Percentiles rank a stretch among this genome's conserved stretches.
These are phyloP conservation scores for Debaryomyces prosopidis DNA, from an alignment of 805 yeast species.

Conservation along the genomic window DNA sequence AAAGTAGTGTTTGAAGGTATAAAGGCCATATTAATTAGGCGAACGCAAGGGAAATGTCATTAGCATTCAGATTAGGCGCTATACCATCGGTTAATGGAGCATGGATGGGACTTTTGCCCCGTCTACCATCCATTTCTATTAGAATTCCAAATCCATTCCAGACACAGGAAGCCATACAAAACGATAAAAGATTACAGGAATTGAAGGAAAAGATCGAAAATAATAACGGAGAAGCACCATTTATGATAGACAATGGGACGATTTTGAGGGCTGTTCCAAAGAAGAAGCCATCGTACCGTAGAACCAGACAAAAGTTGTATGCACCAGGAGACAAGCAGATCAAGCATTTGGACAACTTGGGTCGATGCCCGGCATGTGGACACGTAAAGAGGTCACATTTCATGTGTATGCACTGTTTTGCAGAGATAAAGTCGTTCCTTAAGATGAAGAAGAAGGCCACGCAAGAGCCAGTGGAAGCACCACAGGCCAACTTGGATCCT, in stretches of 20 bases:
- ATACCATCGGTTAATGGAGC: slow-evolving; percentile 9
- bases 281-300: slow-evolving; percentile 85
- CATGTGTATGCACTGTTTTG: slow-evolving; percentile 89
- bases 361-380: slow-evolving; percentile 95
- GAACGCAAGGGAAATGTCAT: slow-evolving; percentile 16
- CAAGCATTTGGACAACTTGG: slow-evolving; percentile 71
- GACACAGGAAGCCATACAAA: background rate
- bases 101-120: slow-evolving; percentile 10
- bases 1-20: background rate
- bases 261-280: slow-evolving; percentile 88
- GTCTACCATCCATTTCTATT: slow-evolving; percentile 13
- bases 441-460: slow-evolving; percentile 43
- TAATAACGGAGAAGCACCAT: slow-evolving; percentile 30
- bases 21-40: background rate
- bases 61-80: slow-evolving; percentile 23
- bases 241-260: slow-evolving; percentile 62
- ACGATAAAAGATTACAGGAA: slow-evolving; percentile 32
- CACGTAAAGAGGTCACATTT: slow-evolving; percentile 86
- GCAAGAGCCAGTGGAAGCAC: slow-evolving; percentile 26
- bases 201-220: slow-evolving; percentile 41
- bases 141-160: slow-evolving; percentile 7
- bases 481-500: slow-evolving; percentile 51
- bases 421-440: slow-evolving; percentile 77
- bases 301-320: slow-evolving; percentile 79
- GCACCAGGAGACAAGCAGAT: slow-evolving; percentile 83